Evolutionary conservation across 1,284 basidiomycete species (phyloP), one percentile per base, ranked within the genome.

Genomic region (Cerioporus squamosus): DNA sequence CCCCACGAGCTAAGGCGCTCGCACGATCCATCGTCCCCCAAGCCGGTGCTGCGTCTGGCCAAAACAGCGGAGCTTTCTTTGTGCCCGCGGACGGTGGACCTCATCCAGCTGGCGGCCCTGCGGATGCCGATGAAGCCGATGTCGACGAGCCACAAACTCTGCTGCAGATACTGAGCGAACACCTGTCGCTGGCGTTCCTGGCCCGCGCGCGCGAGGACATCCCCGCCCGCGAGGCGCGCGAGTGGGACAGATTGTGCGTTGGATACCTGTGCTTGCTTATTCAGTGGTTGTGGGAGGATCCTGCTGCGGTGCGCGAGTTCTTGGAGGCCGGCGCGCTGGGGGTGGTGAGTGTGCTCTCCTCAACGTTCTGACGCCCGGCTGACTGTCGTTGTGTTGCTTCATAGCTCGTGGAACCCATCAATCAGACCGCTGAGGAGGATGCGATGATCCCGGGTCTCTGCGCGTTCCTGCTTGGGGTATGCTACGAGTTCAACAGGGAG

Each of bases 201-300:
- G 83, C 87, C 15, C 82, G 88, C 14, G 83, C 83, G 3, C 79
- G 86, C n/a, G 78, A 89, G 69, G 77, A 92, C 77, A 84, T 82
- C 65, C 92, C 88, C 31, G 80, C 82, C 63, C 74, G 78, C 49
- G 87, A 92, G 65, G 79, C 82, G 5, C 76, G 86, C 54, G 94
- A 96, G 66, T 98, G 95, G 95, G 94, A 95, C 63, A 81, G 94
- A 59, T 79, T 98, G 57, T 88, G 95, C 69, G 87, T 94, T 5
- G 92, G 89, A 1, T 97, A 98, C 72, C 79, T 98, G 43, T 85
- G 87, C 40, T 75, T 97, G 46, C 79, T 99, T 20, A 82, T 86
- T 17, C 91, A 94, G 53, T 99, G 97, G 97, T 79, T 98, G n/a
- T 98, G 95, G 95, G 95, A 98, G 66, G 95, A 96, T 63, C 89